phyloP scores from a whole-genome alignment of 2,329 filamentous ascomycete genomes.

The Pseudogymnoascus sp. region DNA sequence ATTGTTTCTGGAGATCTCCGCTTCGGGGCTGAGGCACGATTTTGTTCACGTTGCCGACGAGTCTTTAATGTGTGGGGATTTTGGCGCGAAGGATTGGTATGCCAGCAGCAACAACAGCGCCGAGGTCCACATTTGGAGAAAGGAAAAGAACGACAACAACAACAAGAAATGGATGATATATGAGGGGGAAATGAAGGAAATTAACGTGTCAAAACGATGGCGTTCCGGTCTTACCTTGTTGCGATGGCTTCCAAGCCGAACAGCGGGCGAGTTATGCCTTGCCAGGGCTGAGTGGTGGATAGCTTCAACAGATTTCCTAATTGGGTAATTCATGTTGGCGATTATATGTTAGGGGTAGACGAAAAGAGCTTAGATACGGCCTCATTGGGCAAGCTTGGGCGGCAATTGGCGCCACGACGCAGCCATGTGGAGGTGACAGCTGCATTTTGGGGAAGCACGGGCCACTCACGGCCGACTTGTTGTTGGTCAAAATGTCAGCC shows the following conservation, averaged over 20 bases:
- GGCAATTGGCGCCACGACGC: conserved; percentile 5
- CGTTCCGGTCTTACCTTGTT: neutral
- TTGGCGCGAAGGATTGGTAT: neutral
- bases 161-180: neutral
- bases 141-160: neutral
- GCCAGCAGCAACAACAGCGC: neutral
- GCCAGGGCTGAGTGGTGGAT: conserved; percentile 2
- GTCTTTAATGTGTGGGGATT: neutral
- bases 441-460: neutral
- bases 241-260: neutral
- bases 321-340: neutral
- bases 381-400: neutral
- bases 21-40: neutral
- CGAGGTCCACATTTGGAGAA: neutral
- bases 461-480: neutral
- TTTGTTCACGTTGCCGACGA: neutral
- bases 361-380: neutral
- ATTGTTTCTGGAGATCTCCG: neutral
- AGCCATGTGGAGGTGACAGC: conserved; percentile 2
- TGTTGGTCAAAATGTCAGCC: neutral
- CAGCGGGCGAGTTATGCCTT: neutral
- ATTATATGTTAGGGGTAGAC: neutral
- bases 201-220: neutral
- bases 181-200: neutral
- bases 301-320: neutral